Evolutionary conservation across 495 filamentous ascomycete species (phyloP).

Genomic region (Cercophora newfieldiana): DNA sequence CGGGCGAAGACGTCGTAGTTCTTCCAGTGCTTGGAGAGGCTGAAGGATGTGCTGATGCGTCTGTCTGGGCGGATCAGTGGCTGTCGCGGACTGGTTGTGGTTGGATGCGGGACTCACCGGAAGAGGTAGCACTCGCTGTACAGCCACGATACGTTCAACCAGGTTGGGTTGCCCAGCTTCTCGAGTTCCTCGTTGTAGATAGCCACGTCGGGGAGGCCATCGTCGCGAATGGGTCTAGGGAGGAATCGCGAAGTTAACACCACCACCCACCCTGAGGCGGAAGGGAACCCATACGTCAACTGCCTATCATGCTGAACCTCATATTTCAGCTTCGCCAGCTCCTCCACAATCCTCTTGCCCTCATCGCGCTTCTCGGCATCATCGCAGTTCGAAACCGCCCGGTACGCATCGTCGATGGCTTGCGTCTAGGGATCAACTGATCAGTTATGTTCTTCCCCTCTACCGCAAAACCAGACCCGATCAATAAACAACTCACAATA

Average conservation of each 20-base stretch:
- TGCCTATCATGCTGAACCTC: conserved; percentile 88
- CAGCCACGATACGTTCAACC: conserved; percentile 85
- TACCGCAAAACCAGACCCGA: too few species aligned
- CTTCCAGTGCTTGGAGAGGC: conserved; percentile 83
- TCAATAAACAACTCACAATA: conserved; percentile 56
- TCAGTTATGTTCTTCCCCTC: too few species aligned
- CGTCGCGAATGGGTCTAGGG: conserved; percentile 80
- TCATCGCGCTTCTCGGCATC: conserved; percentile 68
- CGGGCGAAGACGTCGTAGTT: conserved; percentile 86
- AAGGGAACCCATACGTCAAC: conserved; percentile 61
- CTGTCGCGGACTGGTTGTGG: too few species aligned
- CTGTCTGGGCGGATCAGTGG: conserved; percentile 45
- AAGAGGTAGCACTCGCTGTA: conserved; percentile 95
- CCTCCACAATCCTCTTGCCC: conserved; percentile 81
- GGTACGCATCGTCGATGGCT: conserved; percentile 91
- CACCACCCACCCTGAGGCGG: background rate
- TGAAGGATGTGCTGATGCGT: conserved; percentile 73
- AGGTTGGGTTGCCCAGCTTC: conserved; percentile 68
- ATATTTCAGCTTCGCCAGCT: conserved; percentile 85
- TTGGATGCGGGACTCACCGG: conserved; percentile 54
- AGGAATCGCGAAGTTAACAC: conserved; percentile 16
- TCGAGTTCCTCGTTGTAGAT: conserved; percentile 85
- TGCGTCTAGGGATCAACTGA: conserved; percentile 74
- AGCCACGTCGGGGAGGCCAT: conserved; percentile 75
- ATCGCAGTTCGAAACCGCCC: conserved; percentile 60